These are phyloP conservation scores for Aspergillus quadricinctus DNA, from an alignment of 2,329 filamentous ascomycete genomes.

Conservation along the genomic window DNA sequence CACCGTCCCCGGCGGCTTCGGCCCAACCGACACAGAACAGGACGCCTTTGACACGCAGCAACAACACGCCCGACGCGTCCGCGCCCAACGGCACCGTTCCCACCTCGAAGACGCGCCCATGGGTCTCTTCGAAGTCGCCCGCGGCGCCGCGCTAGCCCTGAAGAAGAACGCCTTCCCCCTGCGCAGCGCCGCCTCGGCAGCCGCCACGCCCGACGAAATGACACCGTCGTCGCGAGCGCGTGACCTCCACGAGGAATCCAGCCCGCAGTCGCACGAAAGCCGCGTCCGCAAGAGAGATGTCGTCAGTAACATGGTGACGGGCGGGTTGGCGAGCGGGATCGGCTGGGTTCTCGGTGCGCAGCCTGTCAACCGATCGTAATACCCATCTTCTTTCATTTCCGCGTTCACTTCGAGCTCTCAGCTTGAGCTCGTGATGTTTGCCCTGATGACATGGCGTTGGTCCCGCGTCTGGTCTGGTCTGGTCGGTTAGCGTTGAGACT, in stretches of 20 bases:
- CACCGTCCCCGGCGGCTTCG: conserved; percentile 42
- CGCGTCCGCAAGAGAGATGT: conserved; percentile 49
- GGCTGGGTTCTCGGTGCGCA: conserved; percentile 61
- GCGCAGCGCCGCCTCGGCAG: conserved; percentile 16
- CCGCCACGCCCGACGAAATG: conserved; percentile 5
- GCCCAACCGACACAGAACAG: conserved; percentile 40
- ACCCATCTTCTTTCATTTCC: not conserved
- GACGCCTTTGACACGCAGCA: conserved; percentile 43
- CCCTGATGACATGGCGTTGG: not conserved
- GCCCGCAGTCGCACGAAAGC: conserved; percentile 1
- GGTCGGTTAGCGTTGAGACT: not conserved
- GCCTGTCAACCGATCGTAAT: conserved; percentile 33
- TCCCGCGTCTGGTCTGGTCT: not conserved
- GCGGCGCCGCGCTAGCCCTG: conserved; percentile 46
- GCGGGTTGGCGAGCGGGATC: conserved; percentile 57
- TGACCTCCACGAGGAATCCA: conserved; percentile 16
- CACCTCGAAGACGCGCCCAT: conserved; percentile 45
- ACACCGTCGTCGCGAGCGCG: conserved; percentile 12
- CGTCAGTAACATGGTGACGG: conserved; percentile 61
- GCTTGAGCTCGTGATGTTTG: not conserved
- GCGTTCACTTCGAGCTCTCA: not conserved
- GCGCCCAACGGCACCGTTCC: conserved; percentile 23
- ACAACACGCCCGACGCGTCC: conserved; percentile 33
- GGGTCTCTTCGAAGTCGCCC: conserved; percentile 50
- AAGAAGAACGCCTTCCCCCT: conserved; percentile 47